These are phyloP conservation scores for Golubevia pallescens DNA, from an alignment of 1,284 basidiomycete genomes.

Conservation along the genomic window DNA sequence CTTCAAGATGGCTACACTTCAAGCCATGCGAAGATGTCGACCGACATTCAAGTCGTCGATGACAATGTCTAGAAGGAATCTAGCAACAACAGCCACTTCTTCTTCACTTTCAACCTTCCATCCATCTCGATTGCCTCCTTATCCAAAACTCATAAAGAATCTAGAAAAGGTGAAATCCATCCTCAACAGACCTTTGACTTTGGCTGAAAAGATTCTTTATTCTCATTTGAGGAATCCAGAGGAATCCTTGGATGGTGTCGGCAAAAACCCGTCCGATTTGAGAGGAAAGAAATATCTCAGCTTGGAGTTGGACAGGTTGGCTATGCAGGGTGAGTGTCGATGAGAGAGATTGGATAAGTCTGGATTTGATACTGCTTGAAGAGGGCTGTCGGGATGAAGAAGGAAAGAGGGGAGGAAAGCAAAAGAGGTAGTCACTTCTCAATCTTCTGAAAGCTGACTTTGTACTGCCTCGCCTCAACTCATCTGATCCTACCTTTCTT, in stretches of 20 bases:
- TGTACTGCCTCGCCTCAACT: too few species aligned
- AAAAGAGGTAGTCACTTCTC: too few species aligned
- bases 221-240: constrained; percentile 93
- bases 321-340: constrained; percentile 77
- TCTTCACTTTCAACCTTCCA: constrained; percentile 33
- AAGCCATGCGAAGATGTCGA: too few species aligned
- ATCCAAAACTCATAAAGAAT: constrained; percentile 42
- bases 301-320: constrained; percentile 88
- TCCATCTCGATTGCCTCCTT: constrained; percentile 56
- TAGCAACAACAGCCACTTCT: not conserved
- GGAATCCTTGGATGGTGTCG: constrained; percentile 72
- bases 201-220: constrained; percentile 98
- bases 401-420: too few species aligned
- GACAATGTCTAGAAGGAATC: too few species aligned
- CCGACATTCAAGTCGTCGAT: too few species aligned
- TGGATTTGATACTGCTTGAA: not conserved
- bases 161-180: constrained; percentile 41
- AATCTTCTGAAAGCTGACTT: too few species aligned
- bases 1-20: too few species aligned
- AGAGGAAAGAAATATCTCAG: constrained; percentile 90
- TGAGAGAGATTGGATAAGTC: not conserved
- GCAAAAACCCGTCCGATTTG: constrained; percentile 68
- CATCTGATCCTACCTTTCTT: not conserved
- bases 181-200: constrained; percentile 87
- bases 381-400: too few species aligned